phyloP scores from a whole-genome alignment of 2,329 filamentous ascomycete species.

The Diaporthe helianthi region DNA sequence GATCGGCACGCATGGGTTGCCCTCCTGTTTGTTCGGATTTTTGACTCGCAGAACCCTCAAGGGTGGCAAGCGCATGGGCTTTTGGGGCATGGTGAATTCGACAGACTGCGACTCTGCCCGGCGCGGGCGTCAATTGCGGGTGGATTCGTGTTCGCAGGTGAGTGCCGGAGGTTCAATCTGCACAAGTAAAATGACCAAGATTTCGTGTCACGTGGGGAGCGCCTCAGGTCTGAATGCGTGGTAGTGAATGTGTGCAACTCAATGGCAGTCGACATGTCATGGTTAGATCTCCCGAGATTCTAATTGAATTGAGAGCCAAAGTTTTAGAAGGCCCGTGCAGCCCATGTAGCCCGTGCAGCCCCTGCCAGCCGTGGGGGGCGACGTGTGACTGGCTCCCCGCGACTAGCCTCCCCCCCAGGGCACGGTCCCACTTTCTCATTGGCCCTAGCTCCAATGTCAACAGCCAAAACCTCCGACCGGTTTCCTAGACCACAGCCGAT shows the following conservation, averaged over 20 bases:
- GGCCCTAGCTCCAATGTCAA: conserved; percentile 34
- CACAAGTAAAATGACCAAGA: neutral
- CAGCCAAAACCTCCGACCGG: conserved; percentile 19
- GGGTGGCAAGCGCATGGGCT: conserved; percentile 64
- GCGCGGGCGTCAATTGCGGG: conserved; percentile 28
- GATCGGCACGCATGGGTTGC: conserved; percentile 61
- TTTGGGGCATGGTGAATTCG: conserved; percentile 51
- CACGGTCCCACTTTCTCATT: conserved; percentile 23
- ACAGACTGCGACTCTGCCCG: conserved; percentile 26
- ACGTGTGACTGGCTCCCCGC: neutral
- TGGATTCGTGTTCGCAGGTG: neutral
- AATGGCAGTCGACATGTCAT: neutral
- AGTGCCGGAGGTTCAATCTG: neutral
- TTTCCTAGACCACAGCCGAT: conserved; percentile 26
- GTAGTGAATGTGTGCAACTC: neutral
- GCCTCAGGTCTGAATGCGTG: neutral
- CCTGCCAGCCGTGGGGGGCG: neutral
- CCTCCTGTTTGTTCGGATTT: conserved; percentile 55
- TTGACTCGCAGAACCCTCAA: conserved; percentile 62
- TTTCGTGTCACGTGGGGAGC: neutral
- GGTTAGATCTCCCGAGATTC: neutral
- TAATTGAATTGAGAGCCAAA: conserved; percentile 16
- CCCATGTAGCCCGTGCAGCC: conserved; percentile 23
- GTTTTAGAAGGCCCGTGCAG: conserved; percentile 32
- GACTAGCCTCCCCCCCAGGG: neutral